Evolutionary conservation across 345 rosid genomes (phyloP).

Genomic region (Brassica nigra): DNA sequence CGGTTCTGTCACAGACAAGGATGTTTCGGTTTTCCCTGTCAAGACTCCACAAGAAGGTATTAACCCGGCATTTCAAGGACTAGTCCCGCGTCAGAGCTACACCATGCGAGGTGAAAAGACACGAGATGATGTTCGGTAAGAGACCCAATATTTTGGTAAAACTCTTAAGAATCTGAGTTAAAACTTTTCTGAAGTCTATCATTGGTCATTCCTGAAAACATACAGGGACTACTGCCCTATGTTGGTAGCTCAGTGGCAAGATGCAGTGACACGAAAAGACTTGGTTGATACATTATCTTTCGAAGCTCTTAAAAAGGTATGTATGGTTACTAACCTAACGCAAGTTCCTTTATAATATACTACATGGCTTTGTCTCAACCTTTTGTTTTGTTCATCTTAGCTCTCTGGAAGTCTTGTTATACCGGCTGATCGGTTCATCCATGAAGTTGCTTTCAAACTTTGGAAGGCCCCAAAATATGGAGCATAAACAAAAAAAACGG

Average conservation of each 20-base stretch:
- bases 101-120: slow-evolving; percentile 73
- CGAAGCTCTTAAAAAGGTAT: slow-evolving; percentile 72
- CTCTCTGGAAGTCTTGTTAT: slow-evolving; percentile 69
- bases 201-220: slow-evolving; percentile 30
- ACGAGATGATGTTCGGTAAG: slow-evolving; percentile 72
- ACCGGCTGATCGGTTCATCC: slow-evolving; percentile 89
- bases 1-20: slow-evolving; percentile 52
- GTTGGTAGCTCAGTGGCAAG: slow-evolving; percentile 86
- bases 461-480: slow-evolving; percentile 99
- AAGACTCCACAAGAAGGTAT: slow-evolving; percentile 37
- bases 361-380: not conserved
- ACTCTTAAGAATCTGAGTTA: not conserved
- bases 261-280: slow-evolving; percentile 86
- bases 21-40: slow-evolving; percentile 46
- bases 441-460: slow-evolving; percentile 95
- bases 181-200: not conserved
- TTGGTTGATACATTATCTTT: slow-evolving; percentile 61
- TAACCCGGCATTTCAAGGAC: slow-evolving; percentile 46
- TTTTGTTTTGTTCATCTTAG: slow-evolving; percentile 40
- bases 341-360: not conserved
- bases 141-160: not conserved
- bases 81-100: slow-evolving; percentile 79
- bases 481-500: slow-evolving; percentile 49
- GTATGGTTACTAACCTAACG: not conserved
- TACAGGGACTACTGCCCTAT: slow-evolving; percentile 79